These are phyloP conservation scores for Basidiobolus heterosporus DNA, from an alignment of 371 early-diverging fungal genomes.

Conservation along the genomic window DNA sequence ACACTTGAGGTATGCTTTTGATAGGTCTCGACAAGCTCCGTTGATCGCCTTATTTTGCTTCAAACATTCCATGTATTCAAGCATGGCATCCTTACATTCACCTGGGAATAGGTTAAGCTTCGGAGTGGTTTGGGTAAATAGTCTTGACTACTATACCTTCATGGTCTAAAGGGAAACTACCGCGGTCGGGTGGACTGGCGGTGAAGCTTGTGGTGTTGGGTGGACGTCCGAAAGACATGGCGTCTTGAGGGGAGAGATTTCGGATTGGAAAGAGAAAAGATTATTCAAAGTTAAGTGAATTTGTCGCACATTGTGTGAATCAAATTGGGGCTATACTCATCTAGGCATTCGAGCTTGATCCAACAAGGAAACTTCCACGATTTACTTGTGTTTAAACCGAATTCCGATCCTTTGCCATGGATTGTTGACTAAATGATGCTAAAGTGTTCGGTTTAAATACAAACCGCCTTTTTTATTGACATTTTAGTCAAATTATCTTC, in stretches of 20 bases:
- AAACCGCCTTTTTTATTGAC: too few species aligned
- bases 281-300: too few species aligned
- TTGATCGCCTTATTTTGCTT: slow-evolving; percentile 46
- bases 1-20: slow-evolving; percentile 55
- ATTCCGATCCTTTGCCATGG: too few species aligned
- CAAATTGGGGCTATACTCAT: background rate
- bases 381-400: too few species aligned
- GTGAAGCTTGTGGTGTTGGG: slow-evolving; percentile 32
- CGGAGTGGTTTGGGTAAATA: background rate
- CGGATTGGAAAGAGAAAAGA: background rate
- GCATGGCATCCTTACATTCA: slow-evolving; percentile 51
- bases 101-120: slow-evolving; percentile 18
- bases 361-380: too few species aligned
- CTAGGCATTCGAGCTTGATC: too few species aligned
- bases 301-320: too few species aligned
- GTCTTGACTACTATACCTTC: slow-evolving; percentile 19
- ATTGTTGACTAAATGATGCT: too few species aligned
- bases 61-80: slow-evolving; percentile 55
- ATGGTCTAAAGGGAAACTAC: slow-evolving; percentile 69
- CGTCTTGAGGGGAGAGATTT: background rate
- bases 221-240: slow-evolving; percentile 46
- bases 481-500: too few species aligned
- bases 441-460: too few species aligned
- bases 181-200: slow-evolving; percentile 53
- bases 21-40: slow-evolving; percentile 44